Percentiles rank a stretch among this genome's conserved stretches.
phyloP scores from a whole-genome alignment of 2,329 filamentous ascomycete genomes.

The Beauveria bassiana region DNA sequence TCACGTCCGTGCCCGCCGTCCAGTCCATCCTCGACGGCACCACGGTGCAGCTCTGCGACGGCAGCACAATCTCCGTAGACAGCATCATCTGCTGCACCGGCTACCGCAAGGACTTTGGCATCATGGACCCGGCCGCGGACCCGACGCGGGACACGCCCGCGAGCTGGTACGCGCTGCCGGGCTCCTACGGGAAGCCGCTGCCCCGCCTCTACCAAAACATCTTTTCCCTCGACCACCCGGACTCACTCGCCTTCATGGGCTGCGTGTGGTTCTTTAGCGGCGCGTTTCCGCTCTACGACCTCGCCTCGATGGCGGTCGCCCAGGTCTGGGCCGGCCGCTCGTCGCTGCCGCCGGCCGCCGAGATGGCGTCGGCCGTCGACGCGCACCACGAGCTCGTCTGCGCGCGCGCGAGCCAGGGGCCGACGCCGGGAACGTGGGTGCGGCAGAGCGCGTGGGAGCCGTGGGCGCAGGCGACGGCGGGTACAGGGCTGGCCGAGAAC shows the following conservation, averaged over 20 bases:
- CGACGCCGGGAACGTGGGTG: constrained; percentile 21
- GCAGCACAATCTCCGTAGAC: constrained; percentile 20
- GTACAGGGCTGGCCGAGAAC: constrained; percentile 30
- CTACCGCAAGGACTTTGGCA: constrained; percentile 22
- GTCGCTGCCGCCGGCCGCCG: constrained; percentile 24
- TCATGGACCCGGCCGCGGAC: constrained; percentile 21
- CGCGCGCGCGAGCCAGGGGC: constrained; percentile 20
- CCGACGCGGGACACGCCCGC: constrained; percentile 18
- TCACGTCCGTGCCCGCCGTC: constrained; percentile 26
- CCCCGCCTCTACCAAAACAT: constrained; percentile 35
- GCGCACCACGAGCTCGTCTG: constrained; percentile 26
- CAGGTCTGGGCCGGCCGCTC: constrained; percentile 35
- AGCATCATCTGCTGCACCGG: constrained; percentile 29
- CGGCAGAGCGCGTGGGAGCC: constrained; percentile 27
- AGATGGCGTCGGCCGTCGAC: constrained; percentile 30
- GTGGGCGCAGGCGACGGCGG: constrained; percentile 35
- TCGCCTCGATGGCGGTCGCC: constrained; percentile 34
- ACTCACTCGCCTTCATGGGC: constrained; percentile 36
- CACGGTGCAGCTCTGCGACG: constrained; percentile 22
- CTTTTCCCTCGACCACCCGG: constrained; percentile 34
- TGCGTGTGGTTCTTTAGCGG: constrained; percentile 27
- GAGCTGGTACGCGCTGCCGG: constrained; percentile 18
- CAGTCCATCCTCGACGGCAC: constrained; percentile 22
- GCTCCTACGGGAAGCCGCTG: constrained; percentile 22
- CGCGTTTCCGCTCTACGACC: constrained; percentile 31